phyloP scores from a whole-genome alignment of 2,329 filamentous ascomycete genomes.

The Colletotrichum cuscutae region DNA sequence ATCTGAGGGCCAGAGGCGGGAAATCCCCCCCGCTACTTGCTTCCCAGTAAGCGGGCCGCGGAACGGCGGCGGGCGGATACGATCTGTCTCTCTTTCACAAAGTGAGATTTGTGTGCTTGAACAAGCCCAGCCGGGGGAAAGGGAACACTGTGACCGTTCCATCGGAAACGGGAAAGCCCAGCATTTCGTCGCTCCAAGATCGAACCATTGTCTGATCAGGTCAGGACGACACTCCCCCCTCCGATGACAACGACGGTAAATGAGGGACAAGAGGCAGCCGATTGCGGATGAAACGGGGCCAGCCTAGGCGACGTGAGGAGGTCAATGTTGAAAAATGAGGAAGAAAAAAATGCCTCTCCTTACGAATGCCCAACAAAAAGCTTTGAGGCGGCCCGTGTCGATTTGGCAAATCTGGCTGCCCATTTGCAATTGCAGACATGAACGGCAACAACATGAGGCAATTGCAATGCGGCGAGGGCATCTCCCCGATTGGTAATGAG shows the following conservation, averaged over 20 bases:
- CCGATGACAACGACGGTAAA: background rate
- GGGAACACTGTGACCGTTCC: slow-evolving; percentile 10
- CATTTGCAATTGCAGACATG: background rate
- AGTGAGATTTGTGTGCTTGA: background rate
- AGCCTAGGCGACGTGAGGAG: background rate
- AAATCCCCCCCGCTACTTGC: background rate
- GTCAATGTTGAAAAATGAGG: background rate
- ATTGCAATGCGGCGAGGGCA: background rate
- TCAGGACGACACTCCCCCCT: background rate
- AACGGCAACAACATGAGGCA: background rate
- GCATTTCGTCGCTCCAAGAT: slow-evolving; percentile 1
- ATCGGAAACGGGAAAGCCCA: background rate
- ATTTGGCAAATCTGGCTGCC: background rate
- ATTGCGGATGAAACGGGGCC: slow-evolving; percentile 13
- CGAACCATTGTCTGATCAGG: slow-evolving; percentile 25
- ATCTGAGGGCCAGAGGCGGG: background rate
- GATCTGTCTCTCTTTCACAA: slow-evolving; percentile 10
- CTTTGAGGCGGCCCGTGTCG: slow-evolving; percentile 2
- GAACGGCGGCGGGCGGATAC: slow-evolving; percentile 25
- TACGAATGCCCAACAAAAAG: slow-evolving; percentile 8
- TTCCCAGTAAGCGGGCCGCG: slow-evolving; percentile 15
- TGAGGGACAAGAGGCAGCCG: background rate
- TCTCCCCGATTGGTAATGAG: background rate
- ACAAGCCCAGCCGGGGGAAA: background rate
- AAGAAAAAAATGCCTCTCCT: background rate